Conservation (phyloP, 129 eudicot species). For the Tanacetum coccineum region DNA sequence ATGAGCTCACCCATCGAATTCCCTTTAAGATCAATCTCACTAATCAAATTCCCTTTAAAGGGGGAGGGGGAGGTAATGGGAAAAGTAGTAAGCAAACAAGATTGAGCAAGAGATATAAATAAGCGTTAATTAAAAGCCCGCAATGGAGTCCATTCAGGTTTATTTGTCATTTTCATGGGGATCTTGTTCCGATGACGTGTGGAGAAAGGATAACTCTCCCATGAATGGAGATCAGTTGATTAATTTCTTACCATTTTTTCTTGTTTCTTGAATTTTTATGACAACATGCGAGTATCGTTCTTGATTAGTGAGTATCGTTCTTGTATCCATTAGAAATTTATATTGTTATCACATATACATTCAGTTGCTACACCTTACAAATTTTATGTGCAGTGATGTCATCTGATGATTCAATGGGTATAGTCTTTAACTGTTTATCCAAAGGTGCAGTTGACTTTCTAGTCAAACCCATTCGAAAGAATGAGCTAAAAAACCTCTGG, state of each 20-base stretch:
- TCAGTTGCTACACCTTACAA: conserved; percentile 37
- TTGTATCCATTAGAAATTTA: background rate
- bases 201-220: background rate
- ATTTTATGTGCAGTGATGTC: conserved; percentile 80
- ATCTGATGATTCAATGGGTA: conserved; percentile 72
- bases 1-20: too few relatives aligned
- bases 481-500: conserved; percentile 83
- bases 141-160: too few relatives aligned
- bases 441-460: conserved; percentile 83
- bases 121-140: too few relatives aligned
- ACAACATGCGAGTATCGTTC: conserved; percentile 32
- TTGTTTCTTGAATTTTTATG: background rate
- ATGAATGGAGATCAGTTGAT: background rate
- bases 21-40: too few relatives aligned
- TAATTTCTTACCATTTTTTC: background rate
- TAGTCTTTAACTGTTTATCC: conserved; percentile 77
- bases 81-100: too few relatives aligned
- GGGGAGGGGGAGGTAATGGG: too few relatives aligned
- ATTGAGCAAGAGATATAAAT: too few relatives aligned
- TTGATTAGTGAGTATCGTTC: conserved; percentile 56
- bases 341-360: conserved; percentile 8
- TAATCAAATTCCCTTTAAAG: too few relatives aligned
- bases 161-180: too few relatives aligned
- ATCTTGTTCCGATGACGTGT: too few relatives aligned
- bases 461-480: conserved; percentile 81